Conservation (phyloP, 305 asterid genomes). For the Fraxinus angustifolia region DNA sequence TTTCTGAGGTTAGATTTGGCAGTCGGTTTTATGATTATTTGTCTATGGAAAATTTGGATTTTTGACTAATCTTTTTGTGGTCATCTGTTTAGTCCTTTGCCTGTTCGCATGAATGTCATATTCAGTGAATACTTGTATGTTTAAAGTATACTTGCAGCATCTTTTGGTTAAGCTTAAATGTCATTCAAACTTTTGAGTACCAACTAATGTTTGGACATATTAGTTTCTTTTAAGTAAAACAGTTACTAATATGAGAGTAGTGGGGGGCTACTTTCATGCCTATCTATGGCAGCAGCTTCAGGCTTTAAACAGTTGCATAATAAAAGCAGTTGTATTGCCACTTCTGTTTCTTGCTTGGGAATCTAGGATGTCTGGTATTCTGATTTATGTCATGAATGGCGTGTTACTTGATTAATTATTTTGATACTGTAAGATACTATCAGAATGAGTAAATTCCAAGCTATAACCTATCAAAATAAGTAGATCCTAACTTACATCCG, state of each 20-base stretch:
- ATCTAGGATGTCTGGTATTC: not conserved
- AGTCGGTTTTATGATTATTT: not conserved
- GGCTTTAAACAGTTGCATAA: not conserved
- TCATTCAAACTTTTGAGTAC: not conserved
- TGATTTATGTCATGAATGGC: not conserved
- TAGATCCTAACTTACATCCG: too few relatives aligned
- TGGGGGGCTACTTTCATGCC: not conserved
- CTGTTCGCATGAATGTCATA: not conserved
- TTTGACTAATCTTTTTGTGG: not conserved
- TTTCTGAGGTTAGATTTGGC: not conserved
- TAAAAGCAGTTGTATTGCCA: not conserved
- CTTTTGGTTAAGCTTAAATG: not conserved
- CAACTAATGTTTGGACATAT: not conserved
- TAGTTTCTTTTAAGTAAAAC: not conserved
- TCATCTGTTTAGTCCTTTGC: not conserved
- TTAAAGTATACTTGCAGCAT: not conserved
- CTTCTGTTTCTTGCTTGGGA: not conserved
- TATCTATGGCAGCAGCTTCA: not conserved
- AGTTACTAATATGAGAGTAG: not conserved
- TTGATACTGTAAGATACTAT: not conserved
- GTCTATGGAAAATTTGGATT: not conserved
- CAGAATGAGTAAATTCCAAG: too few relatives aligned
- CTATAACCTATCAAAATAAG: too few relatives aligned
- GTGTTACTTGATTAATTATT: not conserved
- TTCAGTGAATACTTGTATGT: not conserved